A percentile compares a stretch with the other conserved stretches of the same genome.
Conservation (phyloP, 768 basidiomycete genomes). For the Leccinum ochraceum region DNA sequence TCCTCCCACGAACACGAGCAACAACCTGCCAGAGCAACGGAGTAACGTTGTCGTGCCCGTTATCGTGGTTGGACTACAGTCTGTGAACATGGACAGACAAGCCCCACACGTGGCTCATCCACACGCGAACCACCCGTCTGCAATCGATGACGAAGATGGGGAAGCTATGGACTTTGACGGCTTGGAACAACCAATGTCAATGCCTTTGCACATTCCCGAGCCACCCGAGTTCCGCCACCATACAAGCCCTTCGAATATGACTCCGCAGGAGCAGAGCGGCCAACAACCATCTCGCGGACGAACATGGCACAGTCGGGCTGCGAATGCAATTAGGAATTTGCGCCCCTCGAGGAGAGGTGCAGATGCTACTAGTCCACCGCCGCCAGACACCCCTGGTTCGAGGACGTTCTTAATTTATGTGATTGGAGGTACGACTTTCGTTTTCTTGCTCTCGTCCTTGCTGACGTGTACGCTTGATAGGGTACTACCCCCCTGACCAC, state of each 20-base stretch:
- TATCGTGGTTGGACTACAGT: slow-evolving; percentile 81
- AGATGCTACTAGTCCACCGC: slow-evolving; percentile 22
- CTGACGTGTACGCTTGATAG: slow-evolving; percentile 37
- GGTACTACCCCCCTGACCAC: slow-evolving; percentile 92
- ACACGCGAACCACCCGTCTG: slow-evolving; percentile 9
- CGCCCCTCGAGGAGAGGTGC: slow-evolving; percentile 38
- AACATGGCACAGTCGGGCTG: slow-evolving; percentile 63
- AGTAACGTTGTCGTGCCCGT: slow-evolving; percentile 68
- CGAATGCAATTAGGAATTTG: slow-evolving; percentile 60
- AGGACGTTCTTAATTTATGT: slow-evolving; percentile 90
- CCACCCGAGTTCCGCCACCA: slow-evolving; percentile 24
- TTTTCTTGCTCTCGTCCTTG: neutral
- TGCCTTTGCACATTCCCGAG: slow-evolving; percentile 31
- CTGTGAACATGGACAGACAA: slow-evolving; percentile 54
- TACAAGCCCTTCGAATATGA: slow-evolving; percentile 12
- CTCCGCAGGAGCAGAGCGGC: slow-evolving; percentile 16
- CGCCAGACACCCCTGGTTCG: slow-evolving; percentile 24
- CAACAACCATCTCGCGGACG: slow-evolving; percentile 35
- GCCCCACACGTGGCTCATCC: slow-evolving; percentile 25
- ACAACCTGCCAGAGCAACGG: slow-evolving; percentile 28
- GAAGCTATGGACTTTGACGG: slow-evolving; percentile 30
- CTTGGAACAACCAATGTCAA: slow-evolving; percentile 25
- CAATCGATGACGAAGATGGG: slow-evolving; percentile 27
- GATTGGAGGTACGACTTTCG: slow-evolving; percentile 61
- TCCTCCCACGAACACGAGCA: slow-evolving; percentile 15